Conservation (phyloP, 2,329 filamentous ascomycete genomes). For the Exserohilum rostratum region DNA sequence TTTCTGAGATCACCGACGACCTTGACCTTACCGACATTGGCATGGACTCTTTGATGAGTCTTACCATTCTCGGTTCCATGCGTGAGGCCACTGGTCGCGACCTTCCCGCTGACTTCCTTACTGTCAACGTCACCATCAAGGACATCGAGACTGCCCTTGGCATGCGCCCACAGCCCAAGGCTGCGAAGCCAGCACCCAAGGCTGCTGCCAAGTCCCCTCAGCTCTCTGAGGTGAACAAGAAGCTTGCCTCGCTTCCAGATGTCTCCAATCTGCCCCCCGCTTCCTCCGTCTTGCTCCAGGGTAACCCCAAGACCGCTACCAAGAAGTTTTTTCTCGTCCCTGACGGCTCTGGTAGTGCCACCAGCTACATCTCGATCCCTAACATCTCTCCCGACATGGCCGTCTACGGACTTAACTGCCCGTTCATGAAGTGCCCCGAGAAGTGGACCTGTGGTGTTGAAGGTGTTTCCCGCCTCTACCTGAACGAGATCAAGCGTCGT, state of each 20-base stretch:
- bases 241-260: conserved; percentile 50
- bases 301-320: conserved; percentile 61
- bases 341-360: conserved; percentile 65
- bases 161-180: conserved; percentile 54
- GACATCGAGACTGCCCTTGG: conserved; percentile 70
- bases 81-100: conserved; percentile 59
- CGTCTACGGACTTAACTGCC: conserved; percentile 67
- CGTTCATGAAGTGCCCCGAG: conserved; percentile 72
- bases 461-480: conserved; percentile 68
- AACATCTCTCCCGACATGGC: conserved; percentile 59
- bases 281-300: conserved; percentile 63
- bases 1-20: conserved; percentile 59
- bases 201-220: conserved; percentile 39
- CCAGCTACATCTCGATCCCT: conserved; percentile 69
- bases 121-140: conserved; percentile 66
- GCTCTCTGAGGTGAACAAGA: conserved; percentile 57
- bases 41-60: conserved; percentile 61
- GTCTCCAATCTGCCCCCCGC: conserved; percentile 55
- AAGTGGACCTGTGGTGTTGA: conserved; percentile 70
- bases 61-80: conserved; percentile 58
- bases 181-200: conserved; percentile 26
- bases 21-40: conserved; percentile 67
- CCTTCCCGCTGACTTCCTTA: conserved; percentile 61
- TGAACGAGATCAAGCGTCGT: conserved; percentile 72
- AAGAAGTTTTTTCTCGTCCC: conserved; percentile 61